These are phyloP conservation scores for Leishmania aethiopica DNA, from an alignment of 208 protist genomes.

Conservation along the genomic window DNA sequence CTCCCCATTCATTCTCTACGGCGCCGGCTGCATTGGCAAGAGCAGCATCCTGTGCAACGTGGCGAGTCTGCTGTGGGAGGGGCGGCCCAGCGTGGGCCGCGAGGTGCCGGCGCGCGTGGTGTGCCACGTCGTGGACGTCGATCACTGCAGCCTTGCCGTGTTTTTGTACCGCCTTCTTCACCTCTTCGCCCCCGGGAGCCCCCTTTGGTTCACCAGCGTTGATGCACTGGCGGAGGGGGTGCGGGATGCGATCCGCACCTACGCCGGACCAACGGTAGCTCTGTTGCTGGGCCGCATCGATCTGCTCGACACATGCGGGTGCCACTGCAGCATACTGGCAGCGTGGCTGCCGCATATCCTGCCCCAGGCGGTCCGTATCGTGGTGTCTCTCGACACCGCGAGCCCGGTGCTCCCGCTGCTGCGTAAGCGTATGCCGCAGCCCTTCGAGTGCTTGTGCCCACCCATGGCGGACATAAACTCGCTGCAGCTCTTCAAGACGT, in stretches of 20 bases:
- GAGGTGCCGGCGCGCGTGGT: constrained; percentile 36
- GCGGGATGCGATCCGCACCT: constrained; percentile 46
- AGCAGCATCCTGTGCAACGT: constrained; percentile 56
- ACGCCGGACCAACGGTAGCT: constrained; percentile 52
- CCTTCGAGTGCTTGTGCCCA: constrained; percentile 76
- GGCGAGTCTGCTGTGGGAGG: constrained; percentile 33
- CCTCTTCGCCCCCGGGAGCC: constrained; percentile 38
- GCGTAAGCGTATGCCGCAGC: constrained; percentile 75
- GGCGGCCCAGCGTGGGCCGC: constrained; percentile 10
- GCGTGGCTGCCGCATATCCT: constrained; percentile 80
- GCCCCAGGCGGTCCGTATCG: constrained; percentile 51
- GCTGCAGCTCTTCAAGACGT: constrained; percentile 45
- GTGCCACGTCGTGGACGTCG: constrained; percentile 36
- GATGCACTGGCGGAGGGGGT: constrained; percentile 47
- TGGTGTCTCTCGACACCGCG: constrained; percentile 70
- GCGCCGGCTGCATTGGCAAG: constrained; percentile 61
- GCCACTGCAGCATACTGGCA: constrained; percentile 32
- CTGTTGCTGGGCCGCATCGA: constrained; percentile 68
- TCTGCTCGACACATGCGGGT: constrained; percentile 60
- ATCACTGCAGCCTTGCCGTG: constrained; percentile 54
- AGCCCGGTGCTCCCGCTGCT: constrained; percentile 66
- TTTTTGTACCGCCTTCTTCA: constrained; percentile 67
- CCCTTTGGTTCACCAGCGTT: constrained; percentile 43
- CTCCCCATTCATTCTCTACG: constrained; percentile 76
- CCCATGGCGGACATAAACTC: constrained; percentile 54